phyloP scores from a whole-genome alignment of 1,139 yeast species.

The Yamadazyma sp. region DNA sequence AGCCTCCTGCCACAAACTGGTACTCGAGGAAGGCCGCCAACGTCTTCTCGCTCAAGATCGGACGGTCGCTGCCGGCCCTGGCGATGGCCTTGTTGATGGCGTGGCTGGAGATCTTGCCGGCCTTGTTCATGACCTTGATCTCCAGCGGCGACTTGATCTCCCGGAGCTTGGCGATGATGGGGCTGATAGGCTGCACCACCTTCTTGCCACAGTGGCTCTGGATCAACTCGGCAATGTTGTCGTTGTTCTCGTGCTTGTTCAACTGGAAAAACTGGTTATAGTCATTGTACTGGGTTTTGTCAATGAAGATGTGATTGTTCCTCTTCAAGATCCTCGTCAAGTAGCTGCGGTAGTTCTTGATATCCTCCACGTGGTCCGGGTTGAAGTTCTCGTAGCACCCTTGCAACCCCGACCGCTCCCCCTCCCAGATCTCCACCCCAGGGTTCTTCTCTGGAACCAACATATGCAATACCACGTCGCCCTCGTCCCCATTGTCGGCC shows the following conservation, averaged over 20 bases:
- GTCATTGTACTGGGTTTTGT: slow-evolving; percentile 29
- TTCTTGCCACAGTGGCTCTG: slow-evolving; percentile 23
- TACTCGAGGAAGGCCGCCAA: slow-evolving; percentile 82
- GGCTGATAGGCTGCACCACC: slow-evolving; percentile 43
- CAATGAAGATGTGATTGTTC: slow-evolving; percentile 49
- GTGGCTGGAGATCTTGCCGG: slow-evolving; percentile 78
- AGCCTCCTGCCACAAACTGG: slow-evolving; percentile 80
- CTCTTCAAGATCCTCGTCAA: slow-evolving; percentile 47
- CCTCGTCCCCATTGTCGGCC: slow-evolving; percentile 44
- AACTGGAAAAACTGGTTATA: slow-evolving; percentile 13
- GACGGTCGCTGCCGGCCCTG: slow-evolving; percentile 40
- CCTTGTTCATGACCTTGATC: slow-evolving; percentile 73
- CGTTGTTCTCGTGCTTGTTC: slow-evolving; percentile 9
- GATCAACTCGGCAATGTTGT: slow-evolving; percentile 11
- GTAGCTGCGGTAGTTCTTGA: slow-evolving; percentile 41
- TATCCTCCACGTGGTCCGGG: slow-evolving; percentile 72
- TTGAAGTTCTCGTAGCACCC: slow-evolving; percentile 84
- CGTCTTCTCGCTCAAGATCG: slow-evolving; percentile 70
- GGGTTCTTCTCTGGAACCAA: slow-evolving; percentile 84
- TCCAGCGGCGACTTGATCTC: slow-evolving; percentile 76
- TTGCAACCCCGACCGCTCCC: slow-evolving; percentile 80
- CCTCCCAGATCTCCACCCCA: slow-evolving; percentile 89
- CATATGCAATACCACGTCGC: slow-evolving; percentile 67
- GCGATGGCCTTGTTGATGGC: slow-evolving; percentile 85
- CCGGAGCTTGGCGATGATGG: slow-evolving; percentile 57